phyloP scores from a whole-genome alignment of 73 alveolate species.

The Stentor coeruleus region DNA sequence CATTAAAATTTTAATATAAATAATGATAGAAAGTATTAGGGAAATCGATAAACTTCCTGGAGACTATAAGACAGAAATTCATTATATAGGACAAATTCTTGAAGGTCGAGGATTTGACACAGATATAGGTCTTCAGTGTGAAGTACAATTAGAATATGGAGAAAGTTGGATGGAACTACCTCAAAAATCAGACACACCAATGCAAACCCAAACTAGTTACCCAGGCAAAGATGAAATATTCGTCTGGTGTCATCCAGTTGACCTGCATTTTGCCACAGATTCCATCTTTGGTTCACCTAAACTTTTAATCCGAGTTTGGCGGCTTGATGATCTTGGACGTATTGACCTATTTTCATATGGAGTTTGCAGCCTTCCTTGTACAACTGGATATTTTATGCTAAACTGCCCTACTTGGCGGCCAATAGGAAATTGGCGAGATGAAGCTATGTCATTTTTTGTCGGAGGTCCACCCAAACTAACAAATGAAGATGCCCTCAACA shows the following conservation, averaged over 20 bases:
- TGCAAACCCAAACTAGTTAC: slow-evolving; percentile 77
- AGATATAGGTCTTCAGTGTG: slow-evolving; percentile 83
- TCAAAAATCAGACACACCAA: slow-evolving; percentile 39
- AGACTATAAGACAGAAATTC: slow-evolving; percentile 71
- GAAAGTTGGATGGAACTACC: slow-evolving; percentile 66
- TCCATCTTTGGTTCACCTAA: slow-evolving; percentile 75
- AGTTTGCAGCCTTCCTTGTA: slow-evolving; percentile 54
- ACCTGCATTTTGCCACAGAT: slow-evolving; percentile 67
- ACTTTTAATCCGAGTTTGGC: slow-evolving; percentile 63
- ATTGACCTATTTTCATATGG: slow-evolving; percentile 79
- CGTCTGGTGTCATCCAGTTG: slow-evolving; percentile 78
- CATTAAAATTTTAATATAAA: no score
- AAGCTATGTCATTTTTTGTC: slow-evolving; percentile 61
- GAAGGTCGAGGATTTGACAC: slow-evolving; percentile 78
- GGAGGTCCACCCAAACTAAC: slow-evolving; percentile 69
- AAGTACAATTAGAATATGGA: slow-evolving; percentile 74
- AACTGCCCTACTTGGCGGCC: slow-evolving; percentile 82
- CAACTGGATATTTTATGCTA: slow-evolving; percentile 66
- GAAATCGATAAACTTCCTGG: slow-evolving; percentile 29
- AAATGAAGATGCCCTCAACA: slow-evolving; percentile 51
- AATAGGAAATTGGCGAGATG: slow-evolving; percentile 62
- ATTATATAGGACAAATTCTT: slow-evolving; percentile 72
- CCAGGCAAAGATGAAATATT: slow-evolving; percentile 68
- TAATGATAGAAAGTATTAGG: no score
- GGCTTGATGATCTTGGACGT: slow-evolving; percentile 80